phyloP scores from a whole-genome alignment of 352 stramenopile species.

The Phytophthora ramorum region DNA sequence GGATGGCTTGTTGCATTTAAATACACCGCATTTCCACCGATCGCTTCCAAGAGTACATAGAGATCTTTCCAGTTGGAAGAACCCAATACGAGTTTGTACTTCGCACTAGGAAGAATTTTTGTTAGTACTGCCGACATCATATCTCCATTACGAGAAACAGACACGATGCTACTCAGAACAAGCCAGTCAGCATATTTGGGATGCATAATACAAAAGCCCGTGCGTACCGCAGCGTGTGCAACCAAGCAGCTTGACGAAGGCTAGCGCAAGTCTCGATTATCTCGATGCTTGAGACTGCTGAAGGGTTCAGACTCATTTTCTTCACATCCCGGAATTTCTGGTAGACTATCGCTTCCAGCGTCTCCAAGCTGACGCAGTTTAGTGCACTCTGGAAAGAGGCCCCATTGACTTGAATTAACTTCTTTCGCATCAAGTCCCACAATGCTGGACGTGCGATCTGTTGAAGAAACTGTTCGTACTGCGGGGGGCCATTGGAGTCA shows the following conservation, averaged over 20 bases:
- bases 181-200: constrained; percentile 5
- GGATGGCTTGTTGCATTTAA: not conserved
- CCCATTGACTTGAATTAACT: constrained; percentile 41
- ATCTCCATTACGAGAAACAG: constrained; percentile 14
- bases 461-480: constrained; percentile 32
- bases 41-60: constrained; percentile 21
- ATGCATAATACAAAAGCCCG: not conserved
- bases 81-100: constrained; percentile 52
- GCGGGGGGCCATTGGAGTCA: constrained; percentile 2
- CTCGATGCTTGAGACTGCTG: constrained; percentile 43
- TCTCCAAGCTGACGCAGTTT: constrained; percentile 44
- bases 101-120: constrained; percentile 37
- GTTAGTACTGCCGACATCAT: constrained; percentile 25
- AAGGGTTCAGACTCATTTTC: constrained; percentile 57
- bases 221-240: constrained; percentile 68
- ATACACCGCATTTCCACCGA: not conserved
- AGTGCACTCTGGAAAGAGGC: constrained; percentile 36
- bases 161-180: constrained; percentile 20
- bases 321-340: constrained; percentile 53
- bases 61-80: constrained; percentile 51
- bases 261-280: constrained; percentile 61
- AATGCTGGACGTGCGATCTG: constrained; percentile 47
- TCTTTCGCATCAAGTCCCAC: constrained; percentile 59
- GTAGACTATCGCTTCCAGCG: constrained; percentile 52
- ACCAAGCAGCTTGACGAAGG: constrained; percentile 66